These are phyloP conservation scores for Lactifluus volemus DNA, from an alignment of 768 basidiomycete genomes.

Conservation along the genomic window DNA sequence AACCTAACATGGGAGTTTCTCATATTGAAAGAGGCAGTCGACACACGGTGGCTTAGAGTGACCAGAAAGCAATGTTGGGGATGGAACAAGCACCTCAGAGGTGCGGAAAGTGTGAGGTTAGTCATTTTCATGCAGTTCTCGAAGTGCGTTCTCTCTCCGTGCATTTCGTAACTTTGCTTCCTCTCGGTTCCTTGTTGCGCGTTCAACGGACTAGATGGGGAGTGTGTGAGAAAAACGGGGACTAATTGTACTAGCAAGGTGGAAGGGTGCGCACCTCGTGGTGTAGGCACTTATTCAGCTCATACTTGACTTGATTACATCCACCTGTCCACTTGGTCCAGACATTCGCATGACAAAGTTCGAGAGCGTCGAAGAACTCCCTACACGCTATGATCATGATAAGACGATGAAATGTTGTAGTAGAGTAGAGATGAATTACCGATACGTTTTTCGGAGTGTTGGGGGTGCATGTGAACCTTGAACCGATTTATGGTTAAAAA, in stretches of 20 bases:
- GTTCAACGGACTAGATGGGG: constrained; percentile 42
- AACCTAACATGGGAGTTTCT: not conserved
- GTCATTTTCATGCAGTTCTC: constrained; percentile 49
- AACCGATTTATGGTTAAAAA: not conserved
- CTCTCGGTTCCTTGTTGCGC: constrained; percentile 52
- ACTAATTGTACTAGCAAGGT: not conserved
- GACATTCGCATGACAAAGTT: constrained; percentile 53
- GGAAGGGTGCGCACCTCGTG: constrained; percentile 44
- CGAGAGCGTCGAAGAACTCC: constrained; percentile 70
- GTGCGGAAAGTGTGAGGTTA: constrained; percentile 11
- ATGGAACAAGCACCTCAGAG: not conserved
- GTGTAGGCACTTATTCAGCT: constrained; percentile 61
- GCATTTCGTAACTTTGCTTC: constrained; percentile 45
- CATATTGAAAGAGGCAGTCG: not conserved
- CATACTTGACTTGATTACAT: constrained; percentile 61
- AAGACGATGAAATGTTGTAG: not conserved
- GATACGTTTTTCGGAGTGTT: constrained; percentile 43
- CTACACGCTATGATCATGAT: constrained; percentile 43
- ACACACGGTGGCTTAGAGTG: not conserved
- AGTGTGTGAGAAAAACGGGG: not conserved
- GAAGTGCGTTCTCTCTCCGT: constrained; percentile 47
- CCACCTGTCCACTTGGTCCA: constrained; percentile 62
- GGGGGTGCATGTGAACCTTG: constrained; percentile 49
- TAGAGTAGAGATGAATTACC: constrained; percentile 29
- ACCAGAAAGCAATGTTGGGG: not conserved